A percentile compares a stretch with the other conserved stretches of the same genome.
These are phyloP conservation scores for Bonia amplexicaulis DNA, from an alignment of 176 grass and related monocot genomes.

Conservation along the genomic window DNA sequence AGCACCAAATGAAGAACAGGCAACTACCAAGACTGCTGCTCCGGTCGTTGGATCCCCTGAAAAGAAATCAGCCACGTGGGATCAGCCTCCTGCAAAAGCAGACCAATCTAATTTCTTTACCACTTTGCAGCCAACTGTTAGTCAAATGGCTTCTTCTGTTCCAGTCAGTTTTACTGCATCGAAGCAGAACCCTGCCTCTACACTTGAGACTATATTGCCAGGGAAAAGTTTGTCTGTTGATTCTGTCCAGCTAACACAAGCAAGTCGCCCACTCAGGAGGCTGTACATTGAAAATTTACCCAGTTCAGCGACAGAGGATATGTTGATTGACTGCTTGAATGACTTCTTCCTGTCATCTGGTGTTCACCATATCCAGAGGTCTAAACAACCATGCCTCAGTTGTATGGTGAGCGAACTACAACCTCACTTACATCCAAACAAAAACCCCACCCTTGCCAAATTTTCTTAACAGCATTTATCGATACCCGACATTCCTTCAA, in stretches of 20 bases:
- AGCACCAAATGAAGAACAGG: constrained; percentile 30
- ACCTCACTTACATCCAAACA: not conserved
- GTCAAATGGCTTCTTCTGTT: constrained; percentile 30
- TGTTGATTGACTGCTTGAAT: constrained; percentile 74
- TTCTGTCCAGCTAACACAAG: constrained; percentile 84
- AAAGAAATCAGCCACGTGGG: constrained; percentile 83
- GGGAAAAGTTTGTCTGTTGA: constrained; percentile 52
- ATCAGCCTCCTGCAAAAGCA: constrained; percentile 62
- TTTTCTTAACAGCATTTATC: constrained; percentile 16
- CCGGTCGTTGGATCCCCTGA: constrained; percentile 37
- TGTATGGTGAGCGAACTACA: constrained; percentile 57
- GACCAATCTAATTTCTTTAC: constrained; percentile 40
- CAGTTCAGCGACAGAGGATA: constrained; percentile 62
- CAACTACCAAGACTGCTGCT: constrained; percentile 28
- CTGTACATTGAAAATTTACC: constrained; percentile 83
- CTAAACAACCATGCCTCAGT: constrained; percentile 81
- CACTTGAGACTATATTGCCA: constrained; percentile 31
- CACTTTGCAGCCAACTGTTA: constrained; percentile 39
- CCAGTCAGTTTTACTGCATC: constrained; percentile 22
- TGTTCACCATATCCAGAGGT: constrained; percentile 41
- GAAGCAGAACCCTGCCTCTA: constrained; percentile 25
- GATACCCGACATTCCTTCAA: not conserved
- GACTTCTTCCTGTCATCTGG: constrained; percentile 55
- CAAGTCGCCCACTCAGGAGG: constrained; percentile 75
- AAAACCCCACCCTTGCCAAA: not conserved